Conservation (phyloP, 495 filamentous ascomycete species). For the Aspergillus homomorphus region DNA sequence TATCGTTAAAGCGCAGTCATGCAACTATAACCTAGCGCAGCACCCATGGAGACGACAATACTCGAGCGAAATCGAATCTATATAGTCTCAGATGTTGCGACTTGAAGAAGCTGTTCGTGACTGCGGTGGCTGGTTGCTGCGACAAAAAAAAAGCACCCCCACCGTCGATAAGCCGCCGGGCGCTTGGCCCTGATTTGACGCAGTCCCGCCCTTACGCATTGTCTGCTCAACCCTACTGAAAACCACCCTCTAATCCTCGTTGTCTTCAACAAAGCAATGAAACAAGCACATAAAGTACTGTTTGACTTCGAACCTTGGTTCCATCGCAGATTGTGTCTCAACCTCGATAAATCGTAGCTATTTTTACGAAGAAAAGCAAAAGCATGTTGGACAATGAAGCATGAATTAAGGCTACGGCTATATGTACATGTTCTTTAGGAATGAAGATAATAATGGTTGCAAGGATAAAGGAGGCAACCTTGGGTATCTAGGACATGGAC, state of each 20-base stretch:
- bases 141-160: neutral
- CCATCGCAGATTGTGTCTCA: neutral
- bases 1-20: neutral
- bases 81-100: neutral
- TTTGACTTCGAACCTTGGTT: neutral
- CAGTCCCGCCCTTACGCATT: neutral
- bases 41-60: neutral
- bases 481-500: slow-evolving; percentile 24
- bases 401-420: neutral
- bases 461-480: slow-evolving; percentile 16
- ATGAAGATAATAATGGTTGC: slow-evolving; percentile 5
- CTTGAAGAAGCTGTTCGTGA: neutral
- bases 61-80: neutral
- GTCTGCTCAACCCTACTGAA: neutral
- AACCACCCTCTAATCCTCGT: neutral
- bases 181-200: neutral
- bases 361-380: neutral
- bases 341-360: neutral
- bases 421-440: neutral
- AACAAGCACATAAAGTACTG: neutral
- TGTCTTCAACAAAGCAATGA: neutral
- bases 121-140: neutral
- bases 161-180: neutral
- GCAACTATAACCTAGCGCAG: neutral
- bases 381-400: neutral